A percentile compares a stretch with the other conserved stretches of the same genome.
Conservation (phyloP, 192 early-diverging fungal species). For the Entophlyctis helioformis region DNA sequence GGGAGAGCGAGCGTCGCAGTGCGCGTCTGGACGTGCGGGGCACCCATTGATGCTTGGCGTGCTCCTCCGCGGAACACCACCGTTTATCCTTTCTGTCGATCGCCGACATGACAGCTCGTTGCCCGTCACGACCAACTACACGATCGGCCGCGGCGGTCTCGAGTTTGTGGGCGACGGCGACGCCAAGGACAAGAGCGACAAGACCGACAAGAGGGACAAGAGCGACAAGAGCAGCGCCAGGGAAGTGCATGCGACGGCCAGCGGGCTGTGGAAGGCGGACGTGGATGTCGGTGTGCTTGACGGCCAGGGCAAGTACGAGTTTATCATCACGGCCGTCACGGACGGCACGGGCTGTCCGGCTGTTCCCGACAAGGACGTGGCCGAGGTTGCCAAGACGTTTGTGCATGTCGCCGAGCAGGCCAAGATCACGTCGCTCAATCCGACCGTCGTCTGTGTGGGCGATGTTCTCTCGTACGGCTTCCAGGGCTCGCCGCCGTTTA, state of each 20-base stretch:
- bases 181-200: too few species aligned
- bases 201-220: slow-evolving; percentile 5
- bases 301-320: slow-evolving; percentile 28
- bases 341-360: slow-evolving; percentile 28
- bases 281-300: too few species aligned
- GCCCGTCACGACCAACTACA: too few species aligned
- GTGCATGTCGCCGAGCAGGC: slow-evolving; percentile 36
- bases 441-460: slow-evolving; percentile 41
- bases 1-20: too few species aligned
- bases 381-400: background rate
- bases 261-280: too few species aligned
- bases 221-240: slow-evolving; percentile 13
- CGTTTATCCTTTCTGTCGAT: too few species aligned
- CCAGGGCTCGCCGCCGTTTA: slow-evolving; percentile 55
- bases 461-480: slow-evolving; percentile 54
- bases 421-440: slow-evolving; percentile 17
- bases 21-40: too few species aligned
- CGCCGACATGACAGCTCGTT: too few species aligned
- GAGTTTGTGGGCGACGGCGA: too few species aligned
- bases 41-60: too few species aligned
- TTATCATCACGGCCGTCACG: slow-evolving; percentile 15
- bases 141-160: too few species aligned
- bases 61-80: too few species aligned
- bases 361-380: slow-evolving; percentile 1
- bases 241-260: slow-evolving; percentile 9